Percentiles rank a stretch among this genome's conserved stretches.
Evolutionary conservation across 208 protist genomes (phyloP).

Genomic region (Wallacemonas sp.): DNA sequence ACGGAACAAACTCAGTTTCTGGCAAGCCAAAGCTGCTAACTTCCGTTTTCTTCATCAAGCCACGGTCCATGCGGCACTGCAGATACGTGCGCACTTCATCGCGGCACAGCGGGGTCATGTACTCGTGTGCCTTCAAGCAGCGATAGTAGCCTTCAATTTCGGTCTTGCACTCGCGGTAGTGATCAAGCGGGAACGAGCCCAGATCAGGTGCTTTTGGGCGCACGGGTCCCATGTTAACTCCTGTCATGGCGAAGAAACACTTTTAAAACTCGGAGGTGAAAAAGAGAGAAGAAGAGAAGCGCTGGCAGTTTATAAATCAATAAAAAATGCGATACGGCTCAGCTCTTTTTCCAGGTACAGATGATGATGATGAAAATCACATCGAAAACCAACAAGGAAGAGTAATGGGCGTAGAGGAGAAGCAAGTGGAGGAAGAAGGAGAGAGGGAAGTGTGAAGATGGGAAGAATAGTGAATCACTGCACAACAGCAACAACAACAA

Average conservation of each 20-base stretch:
- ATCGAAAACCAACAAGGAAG: no score
- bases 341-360: no score
- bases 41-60: constrained; percentile 84
- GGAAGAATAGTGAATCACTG: not conserved
- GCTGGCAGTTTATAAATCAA: no score
- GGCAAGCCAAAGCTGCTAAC: constrained; percentile 74
- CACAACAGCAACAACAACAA: constrained; percentile 2
- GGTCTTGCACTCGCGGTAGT: constrained; percentile 87
- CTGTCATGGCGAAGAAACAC: constrained; percentile 2
- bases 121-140: constrained; percentile 81
- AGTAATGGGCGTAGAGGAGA: no score
- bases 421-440: constrained; percentile 9
- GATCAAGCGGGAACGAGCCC: constrained; percentile 88
- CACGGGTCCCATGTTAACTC: constrained; percentile 54
- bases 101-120: constrained; percentile 84
- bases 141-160: constrained; percentile 79
- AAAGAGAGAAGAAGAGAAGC: not conserved
- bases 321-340: no score
- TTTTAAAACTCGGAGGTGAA: no score
- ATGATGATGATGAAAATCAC: no score
- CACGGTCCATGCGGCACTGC: constrained; percentile 84
- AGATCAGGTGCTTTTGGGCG: constrained; percentile 73
- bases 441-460: constrained; percentile 5
- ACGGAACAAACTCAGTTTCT: constrained; percentile 80
- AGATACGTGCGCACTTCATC: constrained; percentile 76